A percentile compares a stretch with the other conserved stretches of the same genome.
Evolutionary conservation across 176 grass and related monocot species (phyloP).

Genomic region (Themeda triandra): DNA sequence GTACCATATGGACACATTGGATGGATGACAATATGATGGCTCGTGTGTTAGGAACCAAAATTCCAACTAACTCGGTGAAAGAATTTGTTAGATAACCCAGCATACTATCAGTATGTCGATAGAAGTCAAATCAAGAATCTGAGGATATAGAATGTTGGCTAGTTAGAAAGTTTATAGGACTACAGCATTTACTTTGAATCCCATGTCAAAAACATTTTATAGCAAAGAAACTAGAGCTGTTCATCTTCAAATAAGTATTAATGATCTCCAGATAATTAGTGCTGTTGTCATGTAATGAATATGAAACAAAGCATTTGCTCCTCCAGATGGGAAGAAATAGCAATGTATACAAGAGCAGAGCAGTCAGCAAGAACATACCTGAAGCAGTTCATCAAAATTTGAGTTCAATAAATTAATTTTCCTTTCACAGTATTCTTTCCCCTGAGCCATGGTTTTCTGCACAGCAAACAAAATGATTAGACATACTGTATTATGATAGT

Average conservation of each 20-base stretch:
- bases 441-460: constrained; percentile 91
- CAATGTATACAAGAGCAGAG: constrained; percentile 2
- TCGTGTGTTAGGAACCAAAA: not conserved
- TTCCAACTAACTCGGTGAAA: constrained; percentile 6
- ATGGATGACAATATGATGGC: not conserved
- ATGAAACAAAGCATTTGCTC: not conserved
- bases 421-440: constrained; percentile 93
- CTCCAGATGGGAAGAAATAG: constrained; percentile 15
- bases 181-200: not conserved
- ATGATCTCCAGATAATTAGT: not conserved
- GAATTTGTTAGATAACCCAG: not conserved
- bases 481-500: not conserved
- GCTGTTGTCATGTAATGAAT: not conserved
- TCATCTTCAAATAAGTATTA: not conserved
- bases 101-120: not conserved
- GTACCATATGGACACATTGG: not conserved
- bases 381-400: constrained; percentile 84
- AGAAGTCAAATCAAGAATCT: not conserved
- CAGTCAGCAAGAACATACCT: constrained; percentile 47
- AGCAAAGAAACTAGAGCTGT: not conserved
- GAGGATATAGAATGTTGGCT: not conserved
- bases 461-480: not conserved
- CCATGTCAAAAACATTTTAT: not conserved
- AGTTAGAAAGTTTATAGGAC: not conserved
- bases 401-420: constrained; percentile 87